Base-by-base conservation (phyloP, 768 basidiomycete genomes). In the Cubamyces sp. region DNA sequence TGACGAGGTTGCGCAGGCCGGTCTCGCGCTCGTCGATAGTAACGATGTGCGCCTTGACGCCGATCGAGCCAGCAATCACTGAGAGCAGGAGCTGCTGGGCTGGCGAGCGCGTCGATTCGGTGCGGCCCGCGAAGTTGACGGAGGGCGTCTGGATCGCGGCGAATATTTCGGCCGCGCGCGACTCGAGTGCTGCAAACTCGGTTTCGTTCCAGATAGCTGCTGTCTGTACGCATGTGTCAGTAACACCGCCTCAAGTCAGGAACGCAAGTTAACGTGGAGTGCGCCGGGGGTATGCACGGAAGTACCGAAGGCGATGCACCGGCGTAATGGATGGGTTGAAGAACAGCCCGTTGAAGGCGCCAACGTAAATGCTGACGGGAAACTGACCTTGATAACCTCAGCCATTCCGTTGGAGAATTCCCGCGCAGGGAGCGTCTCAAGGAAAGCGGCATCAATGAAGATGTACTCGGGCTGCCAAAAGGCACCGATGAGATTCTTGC, bases 321-420 rank as follows among this genome's bases (percentile, higher is more conserved):
- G 34, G 34, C 11, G 9, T 34, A 34, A 34, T 9, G 34, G 34
- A 34, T 5, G 34, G 1, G 11, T 34, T 11, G 9, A 34, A 34
- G 34, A 9, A 11, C 34, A 18, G 42, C 9, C 42, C 18, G 18
- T 43, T 15, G 42, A 43, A 43, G 12, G n/a, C 41, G 41, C n/a
- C 28, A 30, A 30, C 1, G 11, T 34, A 11, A 9, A 11, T 34
- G 9, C 2, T 43, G 1, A 5, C 2, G 9, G 1, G 42, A 43
- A 43, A 74, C 81, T 62, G 58, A 93, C 95, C 85, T 99, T 99
- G 72, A 98, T 88, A 3, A 98, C 90, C 74, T 99, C 96, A 0
- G 97, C 96, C 91, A 99, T 96, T 40, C 97, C 96, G 70, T 98
- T 98, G n/a, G 93, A 91, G 64, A 98, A 94, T 74, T 98, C 97